phyloP scores from a whole-genome alignment of 2,329 filamentous ascomycete species.

The Septoria petroselini region DNA sequence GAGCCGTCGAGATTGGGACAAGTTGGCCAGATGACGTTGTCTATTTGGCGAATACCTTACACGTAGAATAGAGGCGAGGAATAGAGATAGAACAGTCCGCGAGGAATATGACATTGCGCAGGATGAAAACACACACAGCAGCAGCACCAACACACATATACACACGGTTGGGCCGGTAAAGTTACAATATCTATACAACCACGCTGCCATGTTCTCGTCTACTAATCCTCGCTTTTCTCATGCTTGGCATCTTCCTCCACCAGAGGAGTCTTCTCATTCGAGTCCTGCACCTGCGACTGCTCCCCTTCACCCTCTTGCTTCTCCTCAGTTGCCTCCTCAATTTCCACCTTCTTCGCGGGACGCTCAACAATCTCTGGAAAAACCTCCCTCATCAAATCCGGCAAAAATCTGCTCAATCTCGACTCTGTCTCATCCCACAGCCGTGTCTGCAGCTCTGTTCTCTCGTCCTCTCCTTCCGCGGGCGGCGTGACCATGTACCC shows the following conservation, averaged over 20 bases:
- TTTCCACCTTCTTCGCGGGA: neutral
- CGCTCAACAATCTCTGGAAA: conserved; percentile 49
- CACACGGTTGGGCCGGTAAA: too few relatives aligned
- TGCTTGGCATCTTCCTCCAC: neutral
- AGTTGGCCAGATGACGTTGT: too few relatives aligned
- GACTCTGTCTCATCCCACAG: conserved; percentile 62
- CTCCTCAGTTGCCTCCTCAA: neutral
- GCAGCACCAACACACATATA: too few relatives aligned
- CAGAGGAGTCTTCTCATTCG: neutral
- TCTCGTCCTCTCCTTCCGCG: conserved; percentile 41
- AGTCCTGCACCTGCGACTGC: neutral
- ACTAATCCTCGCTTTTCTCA: conserved; percentile 7
- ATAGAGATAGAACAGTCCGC: too few relatives aligned
- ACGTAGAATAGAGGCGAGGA: too few relatives aligned
- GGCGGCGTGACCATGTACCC: conserved; percentile 69
- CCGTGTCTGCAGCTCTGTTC: conserved; percentile 48
- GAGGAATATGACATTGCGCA: too few relatives aligned
- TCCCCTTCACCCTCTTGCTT: neutral
- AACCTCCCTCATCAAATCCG: conserved; percentile 57
- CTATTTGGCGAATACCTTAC: too few relatives aligned
- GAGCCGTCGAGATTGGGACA: too few relatives aligned
- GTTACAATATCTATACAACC: conserved; percentile 3
- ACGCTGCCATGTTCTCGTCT: neutral
- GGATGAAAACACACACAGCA: too few relatives aligned
- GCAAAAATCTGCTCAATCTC: conserved; percentile 59